Conservation (phyloP, 768 basidiomycete genomes). For the Tremella fuciformis region DNA sequence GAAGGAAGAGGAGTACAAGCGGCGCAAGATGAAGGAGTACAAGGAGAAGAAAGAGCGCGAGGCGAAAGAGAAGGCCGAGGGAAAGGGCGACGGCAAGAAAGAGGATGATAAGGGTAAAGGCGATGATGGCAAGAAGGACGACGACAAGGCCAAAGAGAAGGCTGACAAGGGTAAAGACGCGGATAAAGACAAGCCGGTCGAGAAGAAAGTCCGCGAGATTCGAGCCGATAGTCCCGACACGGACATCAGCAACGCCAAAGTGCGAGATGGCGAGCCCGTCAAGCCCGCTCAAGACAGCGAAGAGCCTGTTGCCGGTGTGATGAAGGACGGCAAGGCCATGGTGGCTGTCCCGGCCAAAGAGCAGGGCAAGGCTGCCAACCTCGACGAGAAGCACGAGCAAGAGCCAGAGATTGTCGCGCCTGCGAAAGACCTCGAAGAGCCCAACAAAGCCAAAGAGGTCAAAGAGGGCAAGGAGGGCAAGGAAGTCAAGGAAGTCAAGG, state of each 20-base stretch:
- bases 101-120: slow-evolving; percentile 10
- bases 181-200: slow-evolving; percentile 1
- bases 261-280: slow-evolving; percentile 19
- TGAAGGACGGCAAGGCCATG: slow-evolving; percentile 12
- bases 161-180: slow-evolving; percentile 2
- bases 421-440: slow-evolving; percentile 4
- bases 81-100: slow-evolving; percentile 14
- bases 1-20: slow-evolving; percentile 40
- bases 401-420: slow-evolving; percentile 15
- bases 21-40: slow-evolving; percentile 35
- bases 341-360: slow-evolving; percentile 19
- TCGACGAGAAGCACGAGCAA: slow-evolving; percentile 23
- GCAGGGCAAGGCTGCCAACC: slow-evolving; percentile 7
- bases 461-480: slow-evolving; percentile 10
- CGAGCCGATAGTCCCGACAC: slow-evolving; percentile 5
- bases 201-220: slow-evolving; percentile 3
- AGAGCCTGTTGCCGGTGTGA: neutral
- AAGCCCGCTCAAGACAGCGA: neutral
- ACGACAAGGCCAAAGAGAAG: slow-evolving; percentile 9
- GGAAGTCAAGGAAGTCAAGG: slow-evolving; percentile 12
- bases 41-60: slow-evolving; percentile 25
- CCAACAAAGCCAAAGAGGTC: slow-evolving; percentile 4
- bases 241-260: slow-evolving; percentile 22
- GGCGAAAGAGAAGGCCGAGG: slow-evolving; percentile 18
- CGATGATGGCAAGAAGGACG: slow-evolving; percentile 9